These are phyloP conservation scores for Suhomyces wounanorum DNA, from an alignment of 1,139 yeast genomes.

Conservation along the genomic window DNA sequence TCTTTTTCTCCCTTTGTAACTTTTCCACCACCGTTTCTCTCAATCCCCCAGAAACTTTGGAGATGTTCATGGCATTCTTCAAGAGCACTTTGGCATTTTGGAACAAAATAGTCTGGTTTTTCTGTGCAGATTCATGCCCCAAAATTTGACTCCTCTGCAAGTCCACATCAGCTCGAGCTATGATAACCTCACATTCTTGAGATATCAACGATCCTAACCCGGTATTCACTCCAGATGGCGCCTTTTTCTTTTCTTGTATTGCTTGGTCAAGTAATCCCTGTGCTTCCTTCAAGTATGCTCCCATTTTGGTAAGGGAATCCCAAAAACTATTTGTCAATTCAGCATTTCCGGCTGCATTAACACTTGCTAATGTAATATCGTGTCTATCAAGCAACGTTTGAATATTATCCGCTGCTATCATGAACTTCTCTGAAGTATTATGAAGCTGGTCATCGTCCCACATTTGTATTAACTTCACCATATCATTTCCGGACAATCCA, in stretches of 20 bases:
- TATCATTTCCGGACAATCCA: conserved; percentile 22
- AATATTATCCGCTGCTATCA: conserved; percentile 46
- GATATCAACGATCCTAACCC: conserved; percentile 41
- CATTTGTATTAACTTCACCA: conserved; percentile 20
- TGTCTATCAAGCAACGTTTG: conserved; percentile 45
- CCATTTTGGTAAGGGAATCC: conserved; percentile 43
- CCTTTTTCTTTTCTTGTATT: conserved; percentile 21
- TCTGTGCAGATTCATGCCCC: conserved; percentile 30
- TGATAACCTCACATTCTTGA: conserved; percentile 44
- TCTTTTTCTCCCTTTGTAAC: conserved; percentile 40
- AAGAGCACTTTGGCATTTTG: conserved; percentile 45
- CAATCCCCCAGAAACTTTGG: conserved; percentile 52
- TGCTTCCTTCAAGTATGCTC: conserved; percentile 38
- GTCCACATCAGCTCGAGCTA: conserved; percentile 56
- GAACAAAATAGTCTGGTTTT: conserved; percentile 31
- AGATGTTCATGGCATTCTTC: conserved; percentile 48
- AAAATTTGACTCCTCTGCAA: conserved; percentile 46
- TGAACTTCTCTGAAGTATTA: conserved; percentile 34
- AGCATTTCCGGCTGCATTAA: conserved; percentile 14
- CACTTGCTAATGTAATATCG: conserved; percentile 23
- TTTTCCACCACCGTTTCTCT: conserved; percentile 51
- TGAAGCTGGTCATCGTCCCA: conserved; percentile 32
- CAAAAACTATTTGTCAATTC: conserved; percentile 28
- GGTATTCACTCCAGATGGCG: conserved; percentile 23
- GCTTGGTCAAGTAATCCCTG: conserved; percentile 33